phyloP scores from a whole-genome alignment of 2,329 filamentous ascomycete genomes.

The Magnaporthiopsis poae region DNA sequence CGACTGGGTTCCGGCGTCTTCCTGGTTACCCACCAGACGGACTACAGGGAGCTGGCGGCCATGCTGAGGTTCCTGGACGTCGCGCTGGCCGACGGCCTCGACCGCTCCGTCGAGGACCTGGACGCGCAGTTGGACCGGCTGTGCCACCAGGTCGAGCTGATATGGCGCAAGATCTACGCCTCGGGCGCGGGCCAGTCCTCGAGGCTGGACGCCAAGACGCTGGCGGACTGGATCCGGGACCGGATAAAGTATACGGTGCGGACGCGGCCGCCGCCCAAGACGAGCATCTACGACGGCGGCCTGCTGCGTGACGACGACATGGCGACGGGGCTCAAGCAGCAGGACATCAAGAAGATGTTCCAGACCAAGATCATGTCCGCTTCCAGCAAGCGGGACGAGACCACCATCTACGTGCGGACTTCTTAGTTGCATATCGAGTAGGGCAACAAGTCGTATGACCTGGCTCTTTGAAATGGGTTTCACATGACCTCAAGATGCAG shows the following conservation, averaged over 20 bases:
- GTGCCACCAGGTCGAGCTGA: constrained; percentile 44
- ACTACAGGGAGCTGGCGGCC: constrained; percentile 61
- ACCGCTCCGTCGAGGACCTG: constrained; percentile 35
- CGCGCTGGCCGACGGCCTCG: constrained; percentile 54
- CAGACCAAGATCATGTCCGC: constrained; percentile 4
- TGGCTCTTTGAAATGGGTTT: background rate
- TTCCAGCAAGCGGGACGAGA: constrained; percentile 5
- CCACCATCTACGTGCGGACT: background rate
- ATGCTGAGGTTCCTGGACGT: constrained; percentile 62
- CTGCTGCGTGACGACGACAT: background rate
- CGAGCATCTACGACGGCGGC: constrained; percentile 30
- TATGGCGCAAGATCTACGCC: constrained; percentile 58
- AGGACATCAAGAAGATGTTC: constrained; percentile 15
- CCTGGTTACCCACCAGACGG: constrained; percentile 40
- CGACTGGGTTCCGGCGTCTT: constrained; percentile 41
- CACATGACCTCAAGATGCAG: background rate
- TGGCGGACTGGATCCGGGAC: constrained; percentile 63
- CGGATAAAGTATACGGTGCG: constrained; percentile 63
- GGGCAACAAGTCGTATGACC: background rate
- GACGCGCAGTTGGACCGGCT: constrained; percentile 63
- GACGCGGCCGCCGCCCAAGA: constrained; percentile 47
- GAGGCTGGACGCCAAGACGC: constrained; percentile 66
- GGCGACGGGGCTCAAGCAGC: constrained; percentile 9
- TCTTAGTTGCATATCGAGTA: background rate
- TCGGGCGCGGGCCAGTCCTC: constrained; percentile 62